Conservation (phyloP, 345 rosid genomes). For the Lumnitzera racemosa region DNA sequence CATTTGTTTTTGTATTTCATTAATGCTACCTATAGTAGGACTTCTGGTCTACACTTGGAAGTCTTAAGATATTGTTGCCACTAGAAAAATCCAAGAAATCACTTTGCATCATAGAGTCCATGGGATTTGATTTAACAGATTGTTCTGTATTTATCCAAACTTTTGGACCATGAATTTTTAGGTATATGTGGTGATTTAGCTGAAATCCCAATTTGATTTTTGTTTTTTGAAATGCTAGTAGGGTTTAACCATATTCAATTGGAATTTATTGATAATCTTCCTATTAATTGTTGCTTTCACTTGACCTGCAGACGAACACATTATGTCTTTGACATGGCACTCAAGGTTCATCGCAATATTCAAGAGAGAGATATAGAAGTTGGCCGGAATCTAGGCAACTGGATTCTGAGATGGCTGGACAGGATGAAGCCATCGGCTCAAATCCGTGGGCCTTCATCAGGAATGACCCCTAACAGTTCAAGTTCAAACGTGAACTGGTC, state of each 20-base stretch:
- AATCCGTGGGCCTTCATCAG: slow-evolving; percentile 39
- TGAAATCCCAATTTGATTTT: too few species aligned
- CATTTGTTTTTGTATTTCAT: too few species aligned
- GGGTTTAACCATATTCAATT: neutral
- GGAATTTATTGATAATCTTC: neutral
- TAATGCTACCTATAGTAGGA: too few species aligned
- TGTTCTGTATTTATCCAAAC: too few species aligned
- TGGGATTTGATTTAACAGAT: too few species aligned
- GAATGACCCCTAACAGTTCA: slow-evolving; percentile 16
- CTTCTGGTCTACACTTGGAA: too few species aligned
- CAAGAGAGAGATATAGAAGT: slow-evolving; percentile 84
- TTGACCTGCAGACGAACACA: slow-evolving; percentile 50
- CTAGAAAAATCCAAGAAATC: too few species aligned
- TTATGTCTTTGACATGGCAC: slow-evolving; percentile 49
- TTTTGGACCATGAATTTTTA: too few species aligned
- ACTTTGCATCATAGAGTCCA: too few species aligned
- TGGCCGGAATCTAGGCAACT: slow-evolving; percentile 78
- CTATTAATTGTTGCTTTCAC: neutral
- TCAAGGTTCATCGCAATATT: slow-evolving; percentile 57
- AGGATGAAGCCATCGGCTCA: slow-evolving; percentile 86
- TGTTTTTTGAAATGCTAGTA: neutral
- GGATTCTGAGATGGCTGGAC: slow-evolving; percentile 84
- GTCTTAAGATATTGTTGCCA: too few species aligned
- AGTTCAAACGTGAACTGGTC: slow-evolving; percentile 27
- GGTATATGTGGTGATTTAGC: too few species aligned